Evolutionary conservation across 1,139 yeast species (phyloP).

Genomic region (Kodamaea anthophila): DNA sequence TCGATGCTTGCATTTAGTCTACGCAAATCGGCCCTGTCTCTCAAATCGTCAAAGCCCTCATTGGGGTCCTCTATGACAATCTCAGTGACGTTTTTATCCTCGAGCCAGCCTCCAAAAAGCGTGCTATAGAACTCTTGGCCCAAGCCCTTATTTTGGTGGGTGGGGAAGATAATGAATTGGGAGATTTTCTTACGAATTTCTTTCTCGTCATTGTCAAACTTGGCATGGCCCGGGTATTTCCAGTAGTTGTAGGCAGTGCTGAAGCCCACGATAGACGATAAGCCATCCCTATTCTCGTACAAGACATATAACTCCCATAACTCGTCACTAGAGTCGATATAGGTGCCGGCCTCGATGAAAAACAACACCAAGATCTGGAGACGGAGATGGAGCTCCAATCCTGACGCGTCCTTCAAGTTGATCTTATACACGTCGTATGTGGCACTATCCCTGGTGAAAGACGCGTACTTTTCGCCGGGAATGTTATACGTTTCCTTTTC

Average conservation of each 20-base stretch:
- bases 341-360: slow-evolving; percentile 92
- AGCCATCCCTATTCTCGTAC: slow-evolving; percentile 41
- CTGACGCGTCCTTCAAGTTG: slow-evolving; percentile 31
- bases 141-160: slow-evolving; percentile 62
- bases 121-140: slow-evolving; percentile 63
- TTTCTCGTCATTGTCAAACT: slow-evolving; percentile 46
- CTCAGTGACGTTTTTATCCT: slow-evolving; percentile 53
- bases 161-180: slow-evolving; percentile 81
- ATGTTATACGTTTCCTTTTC: slow-evolving; percentile 42
- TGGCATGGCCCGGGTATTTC: slow-evolving; percentile 54
- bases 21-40: slow-evolving; percentile 75
- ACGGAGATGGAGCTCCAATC: slow-evolving; percentile 56
- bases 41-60: slow-evolving; percentile 83
- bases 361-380: slow-evolving; percentile 74
- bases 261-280: slow-evolving; percentile 61
- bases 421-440: slow-evolving; percentile 27
- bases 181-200: slow-evolving; percentile 71
- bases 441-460: slow-evolving; percentile 24
- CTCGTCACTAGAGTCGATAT: slow-evolving; percentile 68
- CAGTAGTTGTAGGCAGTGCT: slow-evolving; percentile 82
- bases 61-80: slow-evolving; percentile 94
- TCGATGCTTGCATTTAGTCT: slow-evolving; percentile 32
- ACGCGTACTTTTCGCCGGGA: slow-evolving; percentile 43
- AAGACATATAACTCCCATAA: slow-evolving; percentile 63
- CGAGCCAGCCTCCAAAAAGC: slow-evolving; percentile 50